Evolutionary conservation across 148 eudicot genomes (phyloP).

Genomic region (Chenopodium berlandieri): DNA sequence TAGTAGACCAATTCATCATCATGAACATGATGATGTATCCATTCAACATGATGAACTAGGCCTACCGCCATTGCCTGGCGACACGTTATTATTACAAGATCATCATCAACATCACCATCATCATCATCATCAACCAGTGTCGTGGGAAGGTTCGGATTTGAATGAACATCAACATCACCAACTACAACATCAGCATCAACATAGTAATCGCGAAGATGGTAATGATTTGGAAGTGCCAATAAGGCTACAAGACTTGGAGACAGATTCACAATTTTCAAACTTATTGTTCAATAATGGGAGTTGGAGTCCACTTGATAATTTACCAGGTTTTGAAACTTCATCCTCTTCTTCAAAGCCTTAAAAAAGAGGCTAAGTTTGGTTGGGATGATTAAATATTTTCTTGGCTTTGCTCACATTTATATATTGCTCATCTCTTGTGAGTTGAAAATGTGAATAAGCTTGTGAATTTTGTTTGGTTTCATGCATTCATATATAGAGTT

Average conservation of each 20-base stretch:
- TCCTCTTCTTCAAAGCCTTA: conserved; percentile 23
- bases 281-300: conserved; percentile 7
- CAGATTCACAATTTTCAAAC: conserved; percentile 28
- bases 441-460: conserved; percentile 21
- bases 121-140: background rate
- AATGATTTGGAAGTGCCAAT: conserved; percentile 8
- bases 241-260: conserved; percentile 13
- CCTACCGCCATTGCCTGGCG: conserved; percentile 23
- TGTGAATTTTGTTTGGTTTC: conserved; percentile 22
- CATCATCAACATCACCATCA: conserved; percentile 6
- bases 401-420: conserved; percentile 12
- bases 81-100: conserved; percentile 7
- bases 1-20: background rate
- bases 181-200: background rate
- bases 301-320: conserved; percentile 32
- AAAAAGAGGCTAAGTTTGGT: background rate
- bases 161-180: conserved; percentile 6
- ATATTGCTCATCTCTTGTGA: conserved; percentile 5
- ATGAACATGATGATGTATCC: background rate
- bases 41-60: conserved; percentile 5
- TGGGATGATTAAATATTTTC: background rate
- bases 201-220: background rate
- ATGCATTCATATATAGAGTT: conserved; percentile 4
- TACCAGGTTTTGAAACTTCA: conserved; percentile 34
- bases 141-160: conserved; percentile 15